These are phyloP conservation scores for Neonectria coccinea DNA, from an alignment of 2,329 filamentous ascomycete species.

Conservation along the genomic window DNA sequence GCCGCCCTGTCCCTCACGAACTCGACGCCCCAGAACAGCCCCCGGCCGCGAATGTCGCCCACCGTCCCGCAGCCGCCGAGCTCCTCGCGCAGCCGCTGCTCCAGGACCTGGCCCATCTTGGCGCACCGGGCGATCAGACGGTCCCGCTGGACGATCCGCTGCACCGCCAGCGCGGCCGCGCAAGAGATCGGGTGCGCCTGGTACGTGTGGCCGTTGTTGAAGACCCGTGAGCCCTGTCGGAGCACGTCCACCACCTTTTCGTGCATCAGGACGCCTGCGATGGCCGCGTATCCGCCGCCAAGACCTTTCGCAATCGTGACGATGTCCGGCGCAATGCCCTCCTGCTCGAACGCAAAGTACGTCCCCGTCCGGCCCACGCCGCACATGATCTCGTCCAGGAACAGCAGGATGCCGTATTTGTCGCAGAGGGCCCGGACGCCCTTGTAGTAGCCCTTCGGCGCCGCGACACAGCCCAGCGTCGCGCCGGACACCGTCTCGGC, in stretches of 20 bases:
- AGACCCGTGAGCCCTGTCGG: slow-evolving; percentile 45
- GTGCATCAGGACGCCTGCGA: slow-evolving; percentile 68
- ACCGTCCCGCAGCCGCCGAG: slow-evolving; percentile 14
- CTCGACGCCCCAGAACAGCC: slow-evolving; percentile 61
- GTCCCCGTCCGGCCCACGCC: slow-evolving; percentile 70
- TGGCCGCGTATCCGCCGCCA: slow-evolving; percentile 65
- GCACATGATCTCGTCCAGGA: slow-evolving; percentile 72
- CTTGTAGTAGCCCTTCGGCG: slow-evolving; percentile 62
- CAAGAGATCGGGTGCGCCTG: slow-evolving; percentile 54
- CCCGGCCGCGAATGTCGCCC: slow-evolving; percentile 34
- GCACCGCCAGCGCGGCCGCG: slow-evolving; percentile 55
- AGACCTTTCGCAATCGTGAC: slow-evolving; percentile 70
- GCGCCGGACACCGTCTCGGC: slow-evolving; percentile 59
- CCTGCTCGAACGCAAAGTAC: slow-evolving; percentile 68
- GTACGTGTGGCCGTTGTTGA: slow-evolving; percentile 70
- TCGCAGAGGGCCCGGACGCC: slow-evolving; percentile 63
- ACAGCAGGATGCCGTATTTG: slow-evolving; percentile 62
- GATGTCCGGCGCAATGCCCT: slow-evolving; percentile 61
- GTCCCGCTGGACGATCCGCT: slow-evolving; percentile 52
- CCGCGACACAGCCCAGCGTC: slow-evolving; percentile 62
- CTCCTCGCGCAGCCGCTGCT: slow-evolving; percentile 4
- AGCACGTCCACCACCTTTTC: slow-evolving; percentile 38
- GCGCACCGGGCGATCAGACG: slow-evolving; percentile 43
- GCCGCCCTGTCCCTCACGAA: slow-evolving; percentile 53
- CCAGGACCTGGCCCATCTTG: slow-evolving; percentile 21